Evolutionary conservation across 1,284 basidiomycete genomes (phyloP).

Genomic region (Leccinum fuscescens): DNA sequence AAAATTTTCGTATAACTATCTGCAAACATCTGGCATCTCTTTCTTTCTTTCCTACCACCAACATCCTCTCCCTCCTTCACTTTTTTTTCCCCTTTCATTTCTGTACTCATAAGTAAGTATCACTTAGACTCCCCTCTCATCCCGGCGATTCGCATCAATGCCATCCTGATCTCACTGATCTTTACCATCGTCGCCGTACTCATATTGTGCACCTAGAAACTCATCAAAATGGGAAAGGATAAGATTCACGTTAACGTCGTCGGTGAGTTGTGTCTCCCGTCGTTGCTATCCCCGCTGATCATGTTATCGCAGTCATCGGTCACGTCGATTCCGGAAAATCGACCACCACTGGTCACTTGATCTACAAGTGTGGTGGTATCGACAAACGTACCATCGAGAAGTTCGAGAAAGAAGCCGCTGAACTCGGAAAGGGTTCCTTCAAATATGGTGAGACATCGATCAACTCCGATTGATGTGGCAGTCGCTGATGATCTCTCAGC

Average conservation of each 20-base stretch:
- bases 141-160: conserved; percentile 6
- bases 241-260: conserved; percentile 91
- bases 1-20: conserved; percentile 61
- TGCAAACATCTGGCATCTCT: conserved; percentile 46
- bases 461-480: conserved; percentile 24
- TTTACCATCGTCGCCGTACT: conserved; percentile 31
- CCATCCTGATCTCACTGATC: conserved; percentile 26
- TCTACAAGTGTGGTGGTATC: conserved; percentile 99
- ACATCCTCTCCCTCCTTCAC: conserved; percentile 43
- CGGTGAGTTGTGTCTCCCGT: conserved; percentile 52
- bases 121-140: conserved; percentile 2
- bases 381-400: conserved; percentile 99
- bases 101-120: conserved; percentile 48
- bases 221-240: conserved; percentile 84
- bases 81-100: conserved; percentile 35
- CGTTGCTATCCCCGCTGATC: conserved; percentile 20
- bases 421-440: conserved; percentile 99
- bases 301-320: conserved; percentile 76
- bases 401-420: conserved; percentile 99
- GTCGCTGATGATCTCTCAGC: conserved; percentile 46
- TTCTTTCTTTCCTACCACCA: conserved; percentile 50
- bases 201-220: conserved; percentile 40
- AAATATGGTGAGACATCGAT: conserved; percentile 76
- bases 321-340: conserved; percentile 99
- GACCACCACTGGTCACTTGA: conserved; percentile 99